phyloP scores from a whole-genome alignment of 768 basidiomycete species.

The Trametes cingulata region DNA sequence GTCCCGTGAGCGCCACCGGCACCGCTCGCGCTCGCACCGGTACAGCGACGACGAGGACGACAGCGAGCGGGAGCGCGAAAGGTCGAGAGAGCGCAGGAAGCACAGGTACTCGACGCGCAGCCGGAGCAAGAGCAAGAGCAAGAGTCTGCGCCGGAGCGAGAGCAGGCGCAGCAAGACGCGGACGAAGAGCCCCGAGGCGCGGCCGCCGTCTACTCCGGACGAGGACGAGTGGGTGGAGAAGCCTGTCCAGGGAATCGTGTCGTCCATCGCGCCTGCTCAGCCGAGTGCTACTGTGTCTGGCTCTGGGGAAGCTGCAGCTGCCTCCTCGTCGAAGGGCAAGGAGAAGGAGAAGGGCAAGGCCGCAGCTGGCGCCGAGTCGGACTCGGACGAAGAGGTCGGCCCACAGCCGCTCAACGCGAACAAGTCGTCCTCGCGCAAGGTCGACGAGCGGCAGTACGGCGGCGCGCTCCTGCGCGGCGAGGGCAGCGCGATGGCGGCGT shows the following conservation, averaged over 20 bases:
- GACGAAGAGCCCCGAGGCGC: constrained; percentile 33
- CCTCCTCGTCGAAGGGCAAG: constrained; percentile 9
- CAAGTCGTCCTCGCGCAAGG: constrained; percentile 43
- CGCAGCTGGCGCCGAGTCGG: constrained; percentile 33
- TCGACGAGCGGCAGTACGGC: constrained; percentile 87
- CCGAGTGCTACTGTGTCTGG: not conserved
- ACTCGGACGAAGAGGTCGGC: constrained; percentile 74
- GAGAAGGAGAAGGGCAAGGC: constrained; percentile 12
- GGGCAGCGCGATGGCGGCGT: constrained; percentile 97
- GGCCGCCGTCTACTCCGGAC: constrained; percentile 33
- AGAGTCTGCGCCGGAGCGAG: constrained; percentile 26
- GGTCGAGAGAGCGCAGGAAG: constrained; percentile 29
- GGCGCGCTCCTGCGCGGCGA: constrained; percentile 91
- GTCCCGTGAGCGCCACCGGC: constrained; percentile 29
- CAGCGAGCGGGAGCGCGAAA: constrained; percentile 39
- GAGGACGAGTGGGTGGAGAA: constrained; percentile 76
- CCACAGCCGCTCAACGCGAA: constrained; percentile 63
- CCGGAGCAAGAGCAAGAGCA: constrained; percentile 30
- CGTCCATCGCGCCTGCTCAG: constrained; percentile 24
- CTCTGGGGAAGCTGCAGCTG: not conserved
- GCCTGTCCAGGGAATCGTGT: constrained; percentile 30
- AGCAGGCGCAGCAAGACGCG: constrained; percentile 30
- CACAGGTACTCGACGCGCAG: constrained; percentile 34
- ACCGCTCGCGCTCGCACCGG: constrained; percentile 36
- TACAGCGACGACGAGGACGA: constrained; percentile 35